Base-by-base conservation (phyloP, 805 yeast species). In the Candida nonsorbophila region DNA sequence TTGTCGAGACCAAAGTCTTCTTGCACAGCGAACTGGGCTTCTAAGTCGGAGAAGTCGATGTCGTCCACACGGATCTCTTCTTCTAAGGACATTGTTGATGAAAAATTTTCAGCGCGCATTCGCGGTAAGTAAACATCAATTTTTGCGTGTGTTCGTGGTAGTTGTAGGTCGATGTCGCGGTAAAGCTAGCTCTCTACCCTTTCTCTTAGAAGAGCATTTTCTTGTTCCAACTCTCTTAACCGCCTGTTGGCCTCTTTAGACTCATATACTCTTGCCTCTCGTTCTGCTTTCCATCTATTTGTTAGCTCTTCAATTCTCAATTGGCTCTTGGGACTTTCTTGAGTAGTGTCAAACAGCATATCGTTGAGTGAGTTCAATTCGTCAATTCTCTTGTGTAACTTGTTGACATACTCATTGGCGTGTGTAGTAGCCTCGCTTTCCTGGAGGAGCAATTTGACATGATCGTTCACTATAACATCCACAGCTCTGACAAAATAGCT, bases 21-120 rank as follows among this genome's bases (percentile, higher is more conserved):
- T 29, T 53, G 48, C 28, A 82, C 77, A 14, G 73, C 58, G 56
- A 72, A 86, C 58, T 84, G 68, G 33, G 71, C 77, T 56, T 90
- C 97, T 50, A 90, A 69, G 55, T 88, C 97, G 37, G 85, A 63
- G 62, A 84, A 87, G 54, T 82, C 90, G 45, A 84, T 62, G 41
- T 79, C 79, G 28, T 62, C 68, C 28, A 62, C 43, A 22, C 47
- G 47, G 47, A 64, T 47, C 42, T 65, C 61, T 36, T 52, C 51
- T 37, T 58, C 70, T 41, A 63, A 62, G 16, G 20, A 8, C 20
- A 8, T 8, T 8, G 10, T 18, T 10, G 24, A 21, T 7, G 11
- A 6, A n/a, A n/a, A 21, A 21, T 8, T 6, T 21, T 7, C 7
- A 12, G 7, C 11, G 24, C 24, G 24, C 6, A 21, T 7, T 7